Percentiles rank a stretch among this genome's conserved stretches.
Evolutionary conservation across 495 filamentous ascomycete genomes (phyloP).

Genomic region (Tuber melanosporum): DNA sequence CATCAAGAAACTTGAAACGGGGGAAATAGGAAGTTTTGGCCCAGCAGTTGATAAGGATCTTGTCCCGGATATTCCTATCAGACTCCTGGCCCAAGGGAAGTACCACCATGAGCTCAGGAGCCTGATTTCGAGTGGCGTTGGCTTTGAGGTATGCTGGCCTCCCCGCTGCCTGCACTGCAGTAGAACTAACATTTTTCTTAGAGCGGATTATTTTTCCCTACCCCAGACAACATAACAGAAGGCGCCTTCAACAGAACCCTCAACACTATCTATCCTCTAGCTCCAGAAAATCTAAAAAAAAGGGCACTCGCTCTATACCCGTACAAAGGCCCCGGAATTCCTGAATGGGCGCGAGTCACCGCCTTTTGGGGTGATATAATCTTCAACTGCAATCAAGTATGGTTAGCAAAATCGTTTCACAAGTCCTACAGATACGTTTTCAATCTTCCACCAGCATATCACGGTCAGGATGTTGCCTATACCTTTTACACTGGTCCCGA

Average conservation of each 20-base stretch:
- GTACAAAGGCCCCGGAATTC: constrained; percentile 45
- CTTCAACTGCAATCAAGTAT: constrained; percentile 51
- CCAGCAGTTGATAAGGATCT: constrained; percentile 57
- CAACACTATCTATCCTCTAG: constrained; percentile 13
- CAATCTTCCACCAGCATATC: constrained; percentile 53
- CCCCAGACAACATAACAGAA: constrained; percentile 38
- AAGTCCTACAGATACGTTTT: constrained; percentile 57
- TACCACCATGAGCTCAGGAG: constrained; percentile 53
- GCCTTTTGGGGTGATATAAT: constrained; percentile 41
- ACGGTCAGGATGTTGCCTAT: constrained; percentile 52
- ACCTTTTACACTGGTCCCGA: constrained; percentile 52
- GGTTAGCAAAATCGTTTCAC: constrained; percentile 49
- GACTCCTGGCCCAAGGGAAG: constrained; percentile 52
- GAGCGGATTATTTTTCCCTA: constrained; percentile 35
- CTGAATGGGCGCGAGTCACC: constrained; percentile 41
- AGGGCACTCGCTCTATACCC: constrained; percentile 44
- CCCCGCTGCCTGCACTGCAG: neutral
- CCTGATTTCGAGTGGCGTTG: constrained; percentile 45
- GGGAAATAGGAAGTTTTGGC: constrained; percentile 44
- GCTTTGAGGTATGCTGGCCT: constrained; percentile 35
- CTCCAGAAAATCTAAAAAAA: constrained; percentile 18
- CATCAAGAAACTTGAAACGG: neutral
- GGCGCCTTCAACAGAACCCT: constrained; percentile 39
- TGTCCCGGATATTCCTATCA: constrained; percentile 52
- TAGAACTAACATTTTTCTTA: constrained; percentile 34